Percentiles rank a stretch among this genome's conserved stretches.
phyloP scores from a whole-genome alignment of 2,329 filamentous ascomycete species.

The Neurospora crassa region DNA sequence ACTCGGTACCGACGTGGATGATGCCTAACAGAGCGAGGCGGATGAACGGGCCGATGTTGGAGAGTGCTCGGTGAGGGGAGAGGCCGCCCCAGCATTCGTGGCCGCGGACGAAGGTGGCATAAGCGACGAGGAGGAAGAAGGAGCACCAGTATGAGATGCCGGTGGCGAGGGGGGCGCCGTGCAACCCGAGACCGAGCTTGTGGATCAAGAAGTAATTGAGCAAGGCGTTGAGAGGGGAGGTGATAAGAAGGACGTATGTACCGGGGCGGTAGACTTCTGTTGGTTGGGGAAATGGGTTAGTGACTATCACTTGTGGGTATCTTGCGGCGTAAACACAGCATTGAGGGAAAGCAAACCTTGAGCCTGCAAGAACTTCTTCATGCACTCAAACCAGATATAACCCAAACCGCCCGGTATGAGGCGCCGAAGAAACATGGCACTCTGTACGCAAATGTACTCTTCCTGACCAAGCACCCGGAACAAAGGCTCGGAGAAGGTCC shows the following conservation, averaged over 20 bases:
- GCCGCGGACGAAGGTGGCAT: slow-evolving; percentile 61
- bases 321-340: slow-evolving; percentile 2
- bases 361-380: slow-evolving; percentile 83
- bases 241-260: slow-evolving; percentile 73
- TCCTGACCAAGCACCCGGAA: slow-evolving; percentile 71
- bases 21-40: slow-evolving; percentile 67
- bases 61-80: slow-evolving; percentile 50
- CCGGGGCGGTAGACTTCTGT: slow-evolving; percentile 63
- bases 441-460: slow-evolving; percentile 64
- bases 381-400: slow-evolving; percentile 78
- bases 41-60: slow-evolving; percentile 61
- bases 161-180: slow-evolving; percentile 74
- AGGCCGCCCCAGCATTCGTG: slow-evolving; percentile 71
- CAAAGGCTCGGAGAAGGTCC: slow-evolving; percentile 64
- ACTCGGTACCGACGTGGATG: slow-evolving; percentile 80
- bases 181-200: slow-evolving; percentile 57
- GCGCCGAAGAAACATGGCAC: slow-evolving; percentile 60
- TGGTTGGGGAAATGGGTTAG: not conserved
- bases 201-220: slow-evolving; percentile 78
- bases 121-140: slow-evolving; percentile 65
- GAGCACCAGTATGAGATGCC: slow-evolving; percentile 81
- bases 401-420: slow-evolving; percentile 75
- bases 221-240: slow-evolving; percentile 69
- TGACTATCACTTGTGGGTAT: slow-evolving; percentile 4
- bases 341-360: slow-evolving; percentile 53